phyloP scores from a whole-genome alignment of 345 rosid species.

The Eucalyptus viminalis region DNA sequence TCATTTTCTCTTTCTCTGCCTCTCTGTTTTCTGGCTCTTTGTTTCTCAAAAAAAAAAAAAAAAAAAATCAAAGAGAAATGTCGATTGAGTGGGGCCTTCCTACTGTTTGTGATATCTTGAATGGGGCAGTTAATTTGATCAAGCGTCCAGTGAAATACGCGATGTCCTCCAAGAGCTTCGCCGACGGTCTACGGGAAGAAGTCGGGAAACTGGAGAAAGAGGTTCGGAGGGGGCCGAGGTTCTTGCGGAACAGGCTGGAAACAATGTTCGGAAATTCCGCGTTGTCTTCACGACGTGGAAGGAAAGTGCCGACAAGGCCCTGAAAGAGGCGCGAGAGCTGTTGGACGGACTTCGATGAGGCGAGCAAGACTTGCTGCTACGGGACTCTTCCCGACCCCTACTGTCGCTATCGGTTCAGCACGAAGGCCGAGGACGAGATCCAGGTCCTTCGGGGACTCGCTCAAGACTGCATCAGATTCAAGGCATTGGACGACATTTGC shows the following conservation, averaged over 20 bases:
- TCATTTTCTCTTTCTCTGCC: not conserved
- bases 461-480: rapidly evolving
- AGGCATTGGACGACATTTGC: rapidly evolving
- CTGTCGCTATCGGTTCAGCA: not conserved
- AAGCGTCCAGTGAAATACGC: not conserved
- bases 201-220: not conserved
- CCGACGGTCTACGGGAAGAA: not conserved
- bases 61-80: not conserved
- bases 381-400: not conserved
- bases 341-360: no score
- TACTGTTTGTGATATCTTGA: not conserved
- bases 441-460: rapidly evolving
- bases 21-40: not conserved
- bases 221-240: rapidly evolving
- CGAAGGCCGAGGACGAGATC: not conserved
- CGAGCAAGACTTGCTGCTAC: not conserved
- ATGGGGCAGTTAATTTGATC: not conserved
- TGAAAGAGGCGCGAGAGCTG: not conserved
- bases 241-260: rapidly evolving
- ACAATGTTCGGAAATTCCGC: rapidly evolving
- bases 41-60: no score
- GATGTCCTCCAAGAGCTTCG: not conserved
- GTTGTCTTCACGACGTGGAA: rapidly evolving
- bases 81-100: not conserved
- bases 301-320: rapidly evolving